phyloP scores from a whole-genome alignment of 331 rosid species.

The Acacia pycnantha region DNA sequence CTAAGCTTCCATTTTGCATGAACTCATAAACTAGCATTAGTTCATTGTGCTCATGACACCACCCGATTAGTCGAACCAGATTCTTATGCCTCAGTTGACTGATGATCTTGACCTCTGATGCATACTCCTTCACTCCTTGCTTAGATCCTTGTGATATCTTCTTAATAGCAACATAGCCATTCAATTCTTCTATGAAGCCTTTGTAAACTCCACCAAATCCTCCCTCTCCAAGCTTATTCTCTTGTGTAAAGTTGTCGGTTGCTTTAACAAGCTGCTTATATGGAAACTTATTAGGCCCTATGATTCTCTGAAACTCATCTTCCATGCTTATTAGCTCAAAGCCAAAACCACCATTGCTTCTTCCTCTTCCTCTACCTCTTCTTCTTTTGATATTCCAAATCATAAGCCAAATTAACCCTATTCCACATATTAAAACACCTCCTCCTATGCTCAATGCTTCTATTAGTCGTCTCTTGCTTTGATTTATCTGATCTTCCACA shows the following conservation, averaged over 20 bases:
- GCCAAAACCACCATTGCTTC: neutral
- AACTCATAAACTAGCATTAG: slow-evolving; percentile 30
- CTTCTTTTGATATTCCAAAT: slow-evolving; percentile 17
- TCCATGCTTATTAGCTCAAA: slow-evolving; percentile 29
- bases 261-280: slow-evolving; percentile 33
- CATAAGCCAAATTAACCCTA: slow-evolving; percentile 5
- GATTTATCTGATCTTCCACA: neutral
- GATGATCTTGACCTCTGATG: slow-evolving; percentile 28
- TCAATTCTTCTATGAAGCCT: slow-evolving; percentile 14
- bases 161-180: slow-evolving; percentile 26
- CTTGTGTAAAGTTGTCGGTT: slow-evolving; percentile 32
- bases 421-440: neutral
- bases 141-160: slow-evolving; percentile 20
- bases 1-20: slow-evolving; percentile 39
- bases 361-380: neutral
- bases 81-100: slow-evolving; percentile 33
- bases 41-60: slow-evolving; percentile 23
- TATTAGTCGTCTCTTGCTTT: neutral
- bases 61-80: slow-evolving; percentile 38
- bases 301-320: slow-evolving; percentile 31
- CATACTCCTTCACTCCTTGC: slow-evolving; percentile 27
- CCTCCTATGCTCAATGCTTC: neutral
- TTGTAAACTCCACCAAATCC: slow-evolving; percentile 34
- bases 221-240: slow-evolving; percentile 29
- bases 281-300: slow-evolving; percentile 36